Percentiles rank a stretch among this genome's conserved stretches.
Evolutionary conservation across 225 moss, liverwort and hornwort species (phyloP).

Genomic region (Polytrichum formosum): DNA sequence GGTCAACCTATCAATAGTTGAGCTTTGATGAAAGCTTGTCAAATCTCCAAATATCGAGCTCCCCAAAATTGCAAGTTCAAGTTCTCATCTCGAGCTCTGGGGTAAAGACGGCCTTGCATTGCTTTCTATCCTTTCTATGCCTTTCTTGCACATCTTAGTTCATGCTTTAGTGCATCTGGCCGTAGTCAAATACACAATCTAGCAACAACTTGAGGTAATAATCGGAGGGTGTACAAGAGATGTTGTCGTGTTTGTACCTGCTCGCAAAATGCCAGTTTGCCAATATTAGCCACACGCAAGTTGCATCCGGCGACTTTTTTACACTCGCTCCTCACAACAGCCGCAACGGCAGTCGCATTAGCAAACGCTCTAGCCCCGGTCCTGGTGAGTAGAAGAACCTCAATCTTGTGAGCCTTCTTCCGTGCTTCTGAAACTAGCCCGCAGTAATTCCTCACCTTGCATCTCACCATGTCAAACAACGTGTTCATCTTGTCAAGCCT

Average conservation of each 20-base stretch:
- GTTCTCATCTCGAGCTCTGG: too few species aligned
- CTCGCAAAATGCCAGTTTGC: conserved; percentile 42
- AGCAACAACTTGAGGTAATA: neutral
- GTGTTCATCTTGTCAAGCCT: conserved; percentile 34
- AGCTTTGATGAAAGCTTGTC: too few species aligned
- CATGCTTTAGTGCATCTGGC: too few species aligned
- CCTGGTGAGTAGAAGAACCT: conserved; percentile 27
- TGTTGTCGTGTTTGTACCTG: conserved; percentile 27
- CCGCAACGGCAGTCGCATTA: conserved; percentile 32
- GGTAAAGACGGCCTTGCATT: too few species aligned
- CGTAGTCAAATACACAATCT: neutral
- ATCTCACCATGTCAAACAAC: conserved; percentile 67
- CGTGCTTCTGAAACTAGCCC: neutral
- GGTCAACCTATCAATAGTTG: too few species aligned
- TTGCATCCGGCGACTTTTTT: conserved; percentile 23
- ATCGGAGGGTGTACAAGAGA: too few species aligned
- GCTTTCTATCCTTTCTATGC: too few species aligned
- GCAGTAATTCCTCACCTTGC: conserved; percentile 66
- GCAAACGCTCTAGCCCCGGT: conserved; percentile 37
- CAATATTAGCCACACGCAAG: conserved; percentile 29
- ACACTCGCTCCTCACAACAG: conserved; percentile 37
- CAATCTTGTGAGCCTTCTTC: neutral
- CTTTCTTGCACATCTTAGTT: too few species aligned
- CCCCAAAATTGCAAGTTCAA: too few species aligned
- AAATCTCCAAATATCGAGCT: too few species aligned